phyloP scores from a whole-genome alignment of 2,329 filamentous ascomycete species.

The Botrytis tulipae region DNA sequence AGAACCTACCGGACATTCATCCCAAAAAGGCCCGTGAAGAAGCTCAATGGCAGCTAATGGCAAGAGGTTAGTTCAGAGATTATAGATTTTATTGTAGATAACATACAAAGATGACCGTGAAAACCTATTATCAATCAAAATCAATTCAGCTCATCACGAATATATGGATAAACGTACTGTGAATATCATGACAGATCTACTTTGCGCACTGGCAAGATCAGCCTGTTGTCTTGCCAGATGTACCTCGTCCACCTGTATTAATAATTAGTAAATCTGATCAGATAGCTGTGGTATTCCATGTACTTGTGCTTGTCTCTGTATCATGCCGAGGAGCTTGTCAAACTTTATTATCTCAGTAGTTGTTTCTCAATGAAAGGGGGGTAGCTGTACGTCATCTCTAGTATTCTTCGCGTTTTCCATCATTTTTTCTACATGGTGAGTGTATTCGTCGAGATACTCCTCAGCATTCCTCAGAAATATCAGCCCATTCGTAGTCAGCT shows the following conservation, averaged over 20 bases:
- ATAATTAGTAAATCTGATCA: not conserved
- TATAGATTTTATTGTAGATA: not conserved
- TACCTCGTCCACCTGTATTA: not conserved
- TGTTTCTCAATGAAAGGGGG: not conserved
- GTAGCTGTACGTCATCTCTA: not conserved
- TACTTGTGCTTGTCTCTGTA: not conserved
- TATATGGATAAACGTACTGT: not conserved
- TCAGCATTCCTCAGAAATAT: conserved; percentile 13
- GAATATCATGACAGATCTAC: conserved; percentile 4
- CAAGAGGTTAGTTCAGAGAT: not conserved
- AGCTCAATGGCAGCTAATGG: not conserved
- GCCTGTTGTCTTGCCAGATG: not conserved
- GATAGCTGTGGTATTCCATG: not conserved
- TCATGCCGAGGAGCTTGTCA: not conserved
- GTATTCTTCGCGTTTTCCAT: not conserved
- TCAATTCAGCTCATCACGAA: not conserved
- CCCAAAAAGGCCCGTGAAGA: not conserved
- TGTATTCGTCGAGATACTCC: conserved; percentile 17
- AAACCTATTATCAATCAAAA: not conserved
- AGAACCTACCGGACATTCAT: not conserved
- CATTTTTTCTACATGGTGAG: conserved; percentile 9
- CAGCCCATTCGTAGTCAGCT: conserved; percentile 13
- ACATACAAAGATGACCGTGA: not conserved
- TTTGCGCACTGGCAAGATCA: not conserved
- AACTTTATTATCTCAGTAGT: not conserved